Percentiles rank a stretch among this genome's conserved stretches.
These are phyloP conservation scores for Tanozyma kutaoensis DNA, from an alignment of 805 yeast species.

Conservation along the genomic window DNA sequence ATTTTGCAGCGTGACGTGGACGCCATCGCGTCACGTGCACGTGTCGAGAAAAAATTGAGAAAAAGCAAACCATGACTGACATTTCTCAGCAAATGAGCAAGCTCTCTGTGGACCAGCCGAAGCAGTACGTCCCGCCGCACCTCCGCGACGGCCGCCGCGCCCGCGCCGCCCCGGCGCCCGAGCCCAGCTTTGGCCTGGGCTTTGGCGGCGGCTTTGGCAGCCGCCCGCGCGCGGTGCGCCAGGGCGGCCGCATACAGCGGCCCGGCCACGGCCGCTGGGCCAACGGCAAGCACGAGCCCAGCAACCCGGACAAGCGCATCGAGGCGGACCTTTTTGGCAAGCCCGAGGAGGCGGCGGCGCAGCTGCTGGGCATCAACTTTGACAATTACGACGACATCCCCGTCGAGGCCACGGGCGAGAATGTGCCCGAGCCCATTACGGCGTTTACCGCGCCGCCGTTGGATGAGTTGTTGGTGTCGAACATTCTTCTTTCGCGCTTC, in stretches of 20 bases:
- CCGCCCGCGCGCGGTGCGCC: too few species aligned
- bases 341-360: constrained; percentile 60
- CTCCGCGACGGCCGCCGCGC: constrained; percentile 20
- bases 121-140: constrained; percentile 17
- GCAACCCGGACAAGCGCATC: constrained; percentile 50
- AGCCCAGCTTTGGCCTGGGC: constrained; percentile 11
- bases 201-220: constrained; percentile 7
- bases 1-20: too few species aligned
- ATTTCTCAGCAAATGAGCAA: constrained; percentile 44
- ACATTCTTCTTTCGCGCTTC: constrained; percentile 80
- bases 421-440: constrained; percentile 87
- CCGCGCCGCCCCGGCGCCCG: constrained; percentile 17
- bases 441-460: constrained; percentile 87
- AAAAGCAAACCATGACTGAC: constrained; percentile 32
- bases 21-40: too few species aligned
- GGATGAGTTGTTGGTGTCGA: constrained; percentile 73
- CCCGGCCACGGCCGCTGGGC: constrained; percentile 70
- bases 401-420: constrained; percentile 92
- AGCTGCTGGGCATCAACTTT: constrained; percentile 94
- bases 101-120: constrained; percentile 30
- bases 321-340: constrained; percentile 81
- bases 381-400: constrained; percentile 98
- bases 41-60: neutral
- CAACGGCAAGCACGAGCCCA: constrained; percentile 81
- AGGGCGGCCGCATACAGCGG: constrained; percentile 11